Evolutionary conservation across 208 protist species (phyloP).

Genomic region (Trypanosoma lewisi): DNA sequence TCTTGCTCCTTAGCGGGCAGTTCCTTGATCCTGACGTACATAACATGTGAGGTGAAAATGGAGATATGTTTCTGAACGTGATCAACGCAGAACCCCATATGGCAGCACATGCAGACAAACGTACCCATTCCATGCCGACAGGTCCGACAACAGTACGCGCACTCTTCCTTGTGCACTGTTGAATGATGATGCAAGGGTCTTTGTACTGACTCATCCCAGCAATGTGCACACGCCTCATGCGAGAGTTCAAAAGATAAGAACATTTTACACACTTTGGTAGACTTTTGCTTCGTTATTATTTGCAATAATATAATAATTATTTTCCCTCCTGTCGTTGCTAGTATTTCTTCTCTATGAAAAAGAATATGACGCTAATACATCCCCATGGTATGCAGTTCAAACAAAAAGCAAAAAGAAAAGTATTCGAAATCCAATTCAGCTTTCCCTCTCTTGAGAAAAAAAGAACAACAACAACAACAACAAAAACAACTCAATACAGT

Average conservation of each 20-base stretch:
- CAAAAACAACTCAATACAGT: not conserved
- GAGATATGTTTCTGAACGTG: slow-evolving; percentile 74
- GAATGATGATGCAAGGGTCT: slow-evolving; percentile 24
- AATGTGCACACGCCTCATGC: slow-evolving; percentile 72
- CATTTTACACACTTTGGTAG: slow-evolving; percentile 6
- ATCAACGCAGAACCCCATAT: slow-evolving; percentile 61
- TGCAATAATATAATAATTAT: not conserved
- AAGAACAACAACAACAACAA: slow-evolving; percentile 9
- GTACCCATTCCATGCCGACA: slow-evolving; percentile 56
- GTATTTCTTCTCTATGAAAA: too few species aligned
- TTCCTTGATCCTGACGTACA: slow-evolving; percentile 77
- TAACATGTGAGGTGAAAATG: slow-evolving; percentile 42
- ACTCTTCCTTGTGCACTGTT: slow-evolving; percentile 83
- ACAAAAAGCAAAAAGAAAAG: too few species aligned
- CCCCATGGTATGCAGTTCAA: too few species aligned
- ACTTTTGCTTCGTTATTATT: not conserved
- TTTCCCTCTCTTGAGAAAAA: slow-evolving; percentile 4
- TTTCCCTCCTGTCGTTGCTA: too few species aligned
- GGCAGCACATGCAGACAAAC: slow-evolving; percentile 85
- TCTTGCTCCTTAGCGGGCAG: slow-evolving; percentile 44
- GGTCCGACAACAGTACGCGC: slow-evolving; percentile 84
- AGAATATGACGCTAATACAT: too few species aligned
- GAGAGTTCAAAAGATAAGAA: slow-evolving; percentile 33
- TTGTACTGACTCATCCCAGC: slow-evolving; percentile 71
- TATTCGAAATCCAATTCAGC: too few species aligned